These are phyloP conservation scores for Corylus heterophylla DNA, from an alignment of 306 rosid genomes.

Conservation along the genomic window DNA sequence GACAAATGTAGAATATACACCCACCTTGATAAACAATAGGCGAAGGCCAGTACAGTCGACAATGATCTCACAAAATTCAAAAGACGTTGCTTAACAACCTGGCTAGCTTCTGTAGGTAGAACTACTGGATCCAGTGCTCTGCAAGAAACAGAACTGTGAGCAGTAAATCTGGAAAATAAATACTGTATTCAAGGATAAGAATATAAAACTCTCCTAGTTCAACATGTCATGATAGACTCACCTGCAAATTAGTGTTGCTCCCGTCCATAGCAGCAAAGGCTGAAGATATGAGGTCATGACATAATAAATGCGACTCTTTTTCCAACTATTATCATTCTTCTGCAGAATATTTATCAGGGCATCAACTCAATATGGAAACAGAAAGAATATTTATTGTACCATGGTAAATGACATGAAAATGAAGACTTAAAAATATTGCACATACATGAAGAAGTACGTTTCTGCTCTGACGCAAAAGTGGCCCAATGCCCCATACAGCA, in stretches of 20 bases:
- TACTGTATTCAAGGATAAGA: conserved; percentile 10
- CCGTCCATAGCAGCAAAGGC: conserved; percentile 83
- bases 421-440: conserved; percentile 17
- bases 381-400: conserved; percentile 2
- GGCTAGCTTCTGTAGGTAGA: conserved; percentile 72
- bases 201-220: conserved; percentile 15
- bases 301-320: conserved; percentile 67
- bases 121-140: conserved; percentile 79
- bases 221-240: conserved; percentile 28
- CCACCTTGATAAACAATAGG: conserved; percentile 92
- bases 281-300: conserved; percentile 68
- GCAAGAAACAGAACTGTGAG: conserved; percentile 32
- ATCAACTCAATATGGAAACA: conserved; percentile 1
- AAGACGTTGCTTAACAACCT: conserved; percentile 77
- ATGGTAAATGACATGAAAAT: conserved; percentile 20
- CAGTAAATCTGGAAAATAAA: conserved; percentile 15
- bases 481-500: conserved; percentile 83
- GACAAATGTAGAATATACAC: conserved; percentile 27
- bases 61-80: conserved; percentile 78
- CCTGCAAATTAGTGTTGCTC: conserved; percentile 94
- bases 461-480: conserved; percentile 62
- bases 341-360: conserved; percentile 39
- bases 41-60: conserved; percentile 81
- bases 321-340: conserved; percentile 81
- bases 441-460: conserved; percentile 59